Evolutionary conservation across 129 eudicot species (phyloP).

Genomic region (Arctium lappa): DNA sequence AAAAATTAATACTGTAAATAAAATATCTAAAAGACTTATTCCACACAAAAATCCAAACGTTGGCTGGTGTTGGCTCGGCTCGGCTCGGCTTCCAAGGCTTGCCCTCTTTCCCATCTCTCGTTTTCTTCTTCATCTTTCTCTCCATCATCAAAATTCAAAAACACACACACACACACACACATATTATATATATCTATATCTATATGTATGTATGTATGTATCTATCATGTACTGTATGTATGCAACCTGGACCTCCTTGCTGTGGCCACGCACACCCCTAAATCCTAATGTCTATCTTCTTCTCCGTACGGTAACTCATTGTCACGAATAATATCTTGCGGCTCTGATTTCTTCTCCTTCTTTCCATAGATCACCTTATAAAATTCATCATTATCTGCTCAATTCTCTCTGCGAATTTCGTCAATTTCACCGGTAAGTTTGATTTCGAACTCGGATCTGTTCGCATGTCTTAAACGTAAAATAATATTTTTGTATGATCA

Average conservation of each 20-base stretch:
- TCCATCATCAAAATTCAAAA: background rate
- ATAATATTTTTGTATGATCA: background rate
- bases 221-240: background rate
- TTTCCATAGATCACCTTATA: slow-evolving; percentile 10
- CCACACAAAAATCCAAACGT: background rate
- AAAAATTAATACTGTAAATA: no score
- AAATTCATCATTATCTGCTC: background rate
- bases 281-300: slow-evolving; percentile 23
- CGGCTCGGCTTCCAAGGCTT: background rate
- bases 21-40: no score
- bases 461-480: background rate
- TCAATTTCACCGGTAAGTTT: slow-evolving; percentile 18
- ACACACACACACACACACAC: no score
- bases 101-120: background rate
- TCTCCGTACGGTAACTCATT: slow-evolving; percentile 23
- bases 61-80: background rate
- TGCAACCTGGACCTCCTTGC: background rate
- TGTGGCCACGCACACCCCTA: background rate
- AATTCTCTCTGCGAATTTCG: background rate
- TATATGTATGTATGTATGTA: background rate
- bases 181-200: no score
- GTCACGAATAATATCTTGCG: slow-evolving; percentile 27
- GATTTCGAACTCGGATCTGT: background rate
- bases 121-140: slow-evolving; percentile 10
- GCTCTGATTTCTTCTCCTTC: slow-evolving; percentile 5